Conservation (phyloP, 306 rosid genomes). For the Sophora flavescens region DNA sequence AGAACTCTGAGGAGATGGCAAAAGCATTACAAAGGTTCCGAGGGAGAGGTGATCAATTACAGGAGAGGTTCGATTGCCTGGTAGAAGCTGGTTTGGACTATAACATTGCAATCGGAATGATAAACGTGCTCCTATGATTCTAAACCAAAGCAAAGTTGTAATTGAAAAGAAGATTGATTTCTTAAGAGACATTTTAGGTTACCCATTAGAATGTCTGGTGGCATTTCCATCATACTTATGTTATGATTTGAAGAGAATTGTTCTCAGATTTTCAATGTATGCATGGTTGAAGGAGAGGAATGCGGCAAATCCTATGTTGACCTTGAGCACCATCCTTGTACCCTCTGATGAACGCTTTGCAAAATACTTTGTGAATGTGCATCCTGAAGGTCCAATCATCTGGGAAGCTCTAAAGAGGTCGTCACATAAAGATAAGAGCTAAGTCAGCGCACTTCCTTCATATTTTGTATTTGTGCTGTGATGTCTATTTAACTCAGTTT, state of each 20-base stretch:
- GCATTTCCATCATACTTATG: conserved; percentile 72
- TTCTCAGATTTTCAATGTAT: conserved; percentile 72
- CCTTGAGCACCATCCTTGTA: conserved; percentile 73
- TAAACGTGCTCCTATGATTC: conserved; percentile 70
- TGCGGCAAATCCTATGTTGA: conserved; percentile 56
- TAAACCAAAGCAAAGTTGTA: conserved; percentile 61
- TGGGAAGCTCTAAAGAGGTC: conserved; percentile 63
- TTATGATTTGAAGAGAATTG: conserved; percentile 64
- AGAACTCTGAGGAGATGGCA: conserved; percentile 87
- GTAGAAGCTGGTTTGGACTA: conserved; percentile 84
- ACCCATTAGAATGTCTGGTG: conserved; percentile 66
- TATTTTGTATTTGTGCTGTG: neutral
- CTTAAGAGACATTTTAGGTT: conserved; percentile 57
- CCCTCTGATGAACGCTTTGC: conserved; percentile 63
- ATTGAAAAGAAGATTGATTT: conserved; percentile 71
- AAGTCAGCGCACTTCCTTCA: neutral
- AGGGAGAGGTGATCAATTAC: conserved; percentile 84
- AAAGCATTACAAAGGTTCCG: conserved; percentile 67
- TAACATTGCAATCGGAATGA: conserved; percentile 53
- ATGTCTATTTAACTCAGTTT: neutral
- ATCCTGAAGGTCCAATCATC: conserved; percentile 70
- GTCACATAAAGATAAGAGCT: conserved; percentile 37
- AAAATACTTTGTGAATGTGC: conserved; percentile 69
- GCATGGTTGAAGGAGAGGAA: conserved; percentile 67
- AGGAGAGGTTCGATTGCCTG: conserved; percentile 86